phyloP scores from a whole-genome alignment of 2,329 filamentous ascomycete genomes.

The Acrodontium crateriforme region DNA sequence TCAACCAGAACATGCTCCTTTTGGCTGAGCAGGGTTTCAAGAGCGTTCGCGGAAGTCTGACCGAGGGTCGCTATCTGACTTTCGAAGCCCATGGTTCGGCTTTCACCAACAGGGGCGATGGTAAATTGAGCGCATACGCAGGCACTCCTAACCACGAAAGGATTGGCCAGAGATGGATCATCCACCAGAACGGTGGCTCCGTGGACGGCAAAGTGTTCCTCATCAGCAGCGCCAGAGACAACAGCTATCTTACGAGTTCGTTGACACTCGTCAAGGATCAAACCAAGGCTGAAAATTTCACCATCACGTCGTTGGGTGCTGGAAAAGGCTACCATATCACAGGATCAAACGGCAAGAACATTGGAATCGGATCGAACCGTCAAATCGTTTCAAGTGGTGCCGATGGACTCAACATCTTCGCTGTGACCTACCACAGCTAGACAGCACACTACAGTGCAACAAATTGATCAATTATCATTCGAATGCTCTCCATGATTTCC shows the following conservation, averaged over 20 bases:
- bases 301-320: conserved; percentile 22
- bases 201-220: conserved; percentile 27
- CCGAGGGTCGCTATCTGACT: conserved; percentile 40
- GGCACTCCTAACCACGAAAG: conserved; percentile 24
- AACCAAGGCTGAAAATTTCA: conserved; percentile 12
- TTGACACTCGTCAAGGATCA: too few species aligned
- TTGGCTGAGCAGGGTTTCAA: conserved; percentile 41
- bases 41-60: conserved; percentile 35
- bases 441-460: too few species aligned
- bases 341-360: too few species aligned
- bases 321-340: conserved; percentile 25
- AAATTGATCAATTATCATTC: too few species aligned
- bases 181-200: conserved; percentile 30
- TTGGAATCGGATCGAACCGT: too few species aligned
- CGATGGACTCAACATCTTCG: too few species aligned
- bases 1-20: conserved; percentile 21
- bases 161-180: conserved; percentile 34
- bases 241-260: too few species aligned
- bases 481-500: too few species aligned
- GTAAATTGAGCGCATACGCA: conserved; percentile 4
- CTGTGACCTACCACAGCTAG: too few species aligned
- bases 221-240: conserved; percentile 28
- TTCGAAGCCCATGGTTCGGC: conserved; percentile 33
- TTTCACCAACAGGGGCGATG: conserved; percentile 11
- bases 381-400: too few species aligned